Conservation (phyloP, 2,329 filamentous ascomycete genomes). For the Diplodia sapinea region DNA sequence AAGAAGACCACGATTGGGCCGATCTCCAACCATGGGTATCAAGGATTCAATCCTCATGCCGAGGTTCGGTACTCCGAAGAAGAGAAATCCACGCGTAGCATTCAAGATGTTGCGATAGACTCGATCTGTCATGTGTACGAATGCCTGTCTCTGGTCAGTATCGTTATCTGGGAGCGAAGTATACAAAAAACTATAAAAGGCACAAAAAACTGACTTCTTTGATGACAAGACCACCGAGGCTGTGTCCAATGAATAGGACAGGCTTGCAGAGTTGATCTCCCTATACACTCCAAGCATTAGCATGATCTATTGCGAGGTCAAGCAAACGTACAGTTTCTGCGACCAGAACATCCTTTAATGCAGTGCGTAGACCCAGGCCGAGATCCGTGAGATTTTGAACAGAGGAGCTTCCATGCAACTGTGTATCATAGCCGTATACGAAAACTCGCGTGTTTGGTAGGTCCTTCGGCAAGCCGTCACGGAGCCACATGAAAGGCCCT, state of each 20-base stretch:
- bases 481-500: constrained; percentile 7
- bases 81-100: background rate
- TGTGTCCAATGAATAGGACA: background rate
- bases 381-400: background rate
- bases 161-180: background rate
- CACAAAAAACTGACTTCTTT: background rate
- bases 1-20: background rate
- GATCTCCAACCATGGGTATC: background rate
- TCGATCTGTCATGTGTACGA: background rate
- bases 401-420: background rate
- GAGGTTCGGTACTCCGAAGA: background rate
- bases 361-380: background rate
- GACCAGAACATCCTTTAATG: background rate
- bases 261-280: too few relatives aligned
- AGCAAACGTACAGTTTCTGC: background rate
- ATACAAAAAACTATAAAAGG: background rate
- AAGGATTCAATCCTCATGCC: background rate
- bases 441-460: background rate
- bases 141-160: background rate
- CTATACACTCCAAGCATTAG: background rate
- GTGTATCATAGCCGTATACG: constrained; percentile 4
- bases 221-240: background rate
- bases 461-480: background rate
- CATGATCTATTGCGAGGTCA: background rate
- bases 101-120: background rate